Evolutionary conservation across 2,329 filamentous ascomycete species (phyloP), one percentile per base, ranked within the genome.

Genomic region (Scedosporium apiospermum): DNA sequence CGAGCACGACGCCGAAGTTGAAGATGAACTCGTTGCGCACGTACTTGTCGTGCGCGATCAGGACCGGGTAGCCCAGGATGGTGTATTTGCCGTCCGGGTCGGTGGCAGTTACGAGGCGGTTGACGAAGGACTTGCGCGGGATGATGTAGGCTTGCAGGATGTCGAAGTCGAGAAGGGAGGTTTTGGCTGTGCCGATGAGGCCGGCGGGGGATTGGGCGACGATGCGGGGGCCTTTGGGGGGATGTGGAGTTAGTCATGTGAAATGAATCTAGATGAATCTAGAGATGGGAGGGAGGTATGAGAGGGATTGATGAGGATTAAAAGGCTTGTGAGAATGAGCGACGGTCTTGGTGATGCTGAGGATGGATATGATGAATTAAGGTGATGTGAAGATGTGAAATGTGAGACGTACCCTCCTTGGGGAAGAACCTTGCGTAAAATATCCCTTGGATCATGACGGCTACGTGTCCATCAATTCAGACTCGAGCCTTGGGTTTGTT

Each of bases 1-100:
- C 84, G 59, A 96, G 80, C 30, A 96, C 88, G 55, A 98, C 80
- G 64, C 91, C 92, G 71, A 98, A 96, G 75, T 98, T 98, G 84
- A 98, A 99, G 71, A 97, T 96, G 79, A 97, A 98, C 74, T 96
- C 91, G 75, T 96, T 96, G 64, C 95, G 88, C 70, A 89, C 86
- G 71, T 98, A 96, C 68, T 88, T 88, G 62, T 87, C 83, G 66
- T 92, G 85, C 60, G 88, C 86, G 71, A 98, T 91, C 71, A 91
- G 93, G 61, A 98, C 88, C 0, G 95, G 95, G 69, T 92, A 91
- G 16, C 93, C 91, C 41, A 99, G 82, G 62, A 99, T 86, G 63
- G 88, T 86, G 74, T 93, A 89, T 67, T 84, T 84, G 67, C 80
- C 80, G 62, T 85, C 82, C 0, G 85, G 84, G 57, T 90, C 88